Evolutionary conservation across 2,329 filamentous ascomycete genomes (phyloP), one percentile per base, ranked within the genome.

Genomic region (Cephalotrichum gorgonifer): DNA sequence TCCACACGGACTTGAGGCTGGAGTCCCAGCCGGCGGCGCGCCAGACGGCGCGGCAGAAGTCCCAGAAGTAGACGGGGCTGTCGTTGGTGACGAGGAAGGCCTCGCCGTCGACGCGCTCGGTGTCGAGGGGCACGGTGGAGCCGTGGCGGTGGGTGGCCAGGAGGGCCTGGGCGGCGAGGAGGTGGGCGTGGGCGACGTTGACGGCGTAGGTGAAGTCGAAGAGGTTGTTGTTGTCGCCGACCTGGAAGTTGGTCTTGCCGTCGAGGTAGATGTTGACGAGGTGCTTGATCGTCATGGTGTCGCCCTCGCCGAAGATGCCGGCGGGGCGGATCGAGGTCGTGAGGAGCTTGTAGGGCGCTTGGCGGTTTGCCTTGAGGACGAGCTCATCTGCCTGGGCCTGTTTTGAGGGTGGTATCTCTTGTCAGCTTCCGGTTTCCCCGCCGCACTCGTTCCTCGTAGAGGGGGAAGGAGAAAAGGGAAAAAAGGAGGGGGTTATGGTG

Each of bases 81-180:
- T 89, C 87, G 64, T 97, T 97, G 51, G 88, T 93, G 60, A 97
- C 79, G 68, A 95, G 82, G 71, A 97, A 91, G 46, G 83, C 83
- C 64, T 96, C 83, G 51, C 91, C 93, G 62, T 90, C 86, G 45
- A 90, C 81, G 51, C 75, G 76, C 69, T 88, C 85, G 66, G 81
- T 69, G 65, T 86, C 80, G 33, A 87, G 74, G n/a, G 81, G 81
- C 20, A 78, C 81, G 48, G 71, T 66, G 54, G n/a, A 75, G 69
- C 35, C 26, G n/a, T n/a, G 22, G 51, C 73, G 67, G 1, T 62
- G 58, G 47, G 79, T 82, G 49, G 74, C 71, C 43, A 93, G 74
- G 39, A 95, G 79, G 50, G 83, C 84, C 53, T 76, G 75, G 4
- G 85, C 81, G 31, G 89, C 89, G 45, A 96, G 83, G 42, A 94